Base-by-base conservation (phyloP, 805 yeast species). In the Jamesozyma rosinii region DNA sequence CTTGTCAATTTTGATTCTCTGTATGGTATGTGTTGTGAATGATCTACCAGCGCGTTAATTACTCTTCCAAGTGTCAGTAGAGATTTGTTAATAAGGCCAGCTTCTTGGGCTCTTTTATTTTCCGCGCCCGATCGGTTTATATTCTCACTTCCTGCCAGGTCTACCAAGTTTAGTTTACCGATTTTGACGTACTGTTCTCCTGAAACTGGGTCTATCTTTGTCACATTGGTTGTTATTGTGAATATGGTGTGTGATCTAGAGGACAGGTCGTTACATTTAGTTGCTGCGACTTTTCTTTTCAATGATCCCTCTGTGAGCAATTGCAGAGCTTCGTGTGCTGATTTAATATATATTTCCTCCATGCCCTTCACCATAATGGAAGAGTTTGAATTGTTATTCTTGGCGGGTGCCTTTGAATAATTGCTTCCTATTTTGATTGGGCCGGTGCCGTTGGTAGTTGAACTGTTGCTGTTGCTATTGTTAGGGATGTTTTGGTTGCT, bases 111-210 rank as follows among this genome's bases (percentile, higher is more conserved):
- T 32, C 95, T 72, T 54, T 76, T 79, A 56, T 81, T 79, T 21
- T 76, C 75, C 0, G 95, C 95, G 2, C 97, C 97, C 0, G 95
- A 83, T 49, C 86, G 69, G 49, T 70, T 75, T 37, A 88, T 81
- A 58, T 87, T 87, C 57, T 88, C 97, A 19, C 94, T 83, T 1
- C 97, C 97, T 0, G 97, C 97, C 52, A 89, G 68, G 64, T 88
- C 97, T n/a, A 89, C 97, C 8, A 88, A 66, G 57, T 88, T 86
- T 58, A 86, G 72, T 55, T 85, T 86, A 5, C 87, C 80, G 34
- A 69, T 64, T 49, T 74, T 70, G 38, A 72, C 64, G 41, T 64
- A 66, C 48, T 75, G 78, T 53, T 74, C 76, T 4, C 72, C 72
- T 2, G 74, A 71, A 2, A 67, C 55, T 1, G 73, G 67, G 39